Conservation (phyloP, 192 early-diverging fungal genomes). For the Mortierella claussenii region DNA sequence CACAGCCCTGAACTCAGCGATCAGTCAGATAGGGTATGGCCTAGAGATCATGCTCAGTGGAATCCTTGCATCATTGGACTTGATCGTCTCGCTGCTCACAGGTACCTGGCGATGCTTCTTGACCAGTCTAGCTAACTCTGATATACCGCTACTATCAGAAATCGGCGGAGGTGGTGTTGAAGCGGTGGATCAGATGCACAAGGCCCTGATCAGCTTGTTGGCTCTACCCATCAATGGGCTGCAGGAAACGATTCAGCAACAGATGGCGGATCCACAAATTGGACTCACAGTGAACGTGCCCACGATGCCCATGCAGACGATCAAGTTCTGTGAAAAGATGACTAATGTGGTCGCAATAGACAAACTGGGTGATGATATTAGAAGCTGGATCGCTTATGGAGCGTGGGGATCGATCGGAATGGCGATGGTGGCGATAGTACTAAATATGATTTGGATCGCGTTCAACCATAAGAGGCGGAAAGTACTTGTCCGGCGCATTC, state of each 20-base stretch:
- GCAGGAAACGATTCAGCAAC: constrained; percentile 5
- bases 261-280: constrained; percentile 28
- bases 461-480: constrained; percentile 19
- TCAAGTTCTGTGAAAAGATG: constrained; percentile 11
- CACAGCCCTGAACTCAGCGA: background rate
- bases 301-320: background rate
- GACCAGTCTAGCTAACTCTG: constrained; percentile 10
- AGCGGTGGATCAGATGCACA: constrained; percentile 32
- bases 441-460: constrained; percentile 18
- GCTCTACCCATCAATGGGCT: constrained; percentile 20
- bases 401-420: background rate
- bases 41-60: constrained; percentile 19
- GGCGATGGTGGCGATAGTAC: background rate
- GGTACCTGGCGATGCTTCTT: constrained; percentile 48
- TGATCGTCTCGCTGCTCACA: constrained; percentile 15
- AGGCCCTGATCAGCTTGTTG: background rate
- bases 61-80: constrained; percentile 19
- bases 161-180: constrained; percentile 20
- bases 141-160: constrained; percentile 27
- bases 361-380: constrained; percentile 1
- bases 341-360: constrained; percentile 5
- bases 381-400: constrained; percentile 18
- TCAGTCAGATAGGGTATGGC: constrained; percentile 32
- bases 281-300: constrained; percentile 3
- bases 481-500: constrained; percentile 6